Conservation (phyloP, 495 filamentous ascomycete genomes). For the Daldinia bambusicola region DNA sequence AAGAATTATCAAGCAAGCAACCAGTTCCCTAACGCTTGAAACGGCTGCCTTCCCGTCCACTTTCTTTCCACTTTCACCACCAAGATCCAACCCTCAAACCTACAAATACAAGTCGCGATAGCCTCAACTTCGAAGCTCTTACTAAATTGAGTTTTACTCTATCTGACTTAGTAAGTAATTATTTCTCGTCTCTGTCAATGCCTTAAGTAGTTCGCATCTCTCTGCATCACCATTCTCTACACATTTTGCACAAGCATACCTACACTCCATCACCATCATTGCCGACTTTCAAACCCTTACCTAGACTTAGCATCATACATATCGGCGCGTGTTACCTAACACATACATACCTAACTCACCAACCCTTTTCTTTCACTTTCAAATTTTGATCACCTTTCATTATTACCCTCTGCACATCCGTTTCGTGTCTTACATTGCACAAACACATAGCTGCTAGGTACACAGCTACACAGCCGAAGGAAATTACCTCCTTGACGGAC, state of each 20-base stretch:
- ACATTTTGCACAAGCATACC: not conserved
- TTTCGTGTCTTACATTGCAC: constrained; percentile 43
- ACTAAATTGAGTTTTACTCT: not conserved
- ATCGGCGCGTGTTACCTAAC: constrained; percentile 6
- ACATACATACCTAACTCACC: not conserved
- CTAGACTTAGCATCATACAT: not conserved
- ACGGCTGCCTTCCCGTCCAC: constrained; percentile 6
- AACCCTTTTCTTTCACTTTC: constrained; percentile 3
- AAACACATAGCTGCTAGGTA: constrained; percentile 16
- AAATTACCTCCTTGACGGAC: constrained; percentile 32
- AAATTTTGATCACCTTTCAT: constrained; percentile 12
- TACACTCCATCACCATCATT: not conserved
- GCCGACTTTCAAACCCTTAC: not conserved
- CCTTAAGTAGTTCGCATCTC: not conserved
- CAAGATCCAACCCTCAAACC: constrained; percentile 3
- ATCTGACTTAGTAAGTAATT: constrained; percentile 13
- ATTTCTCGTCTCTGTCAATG: not conserved
- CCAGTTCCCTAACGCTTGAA: constrained; percentile 6
- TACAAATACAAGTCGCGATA: not conserved
- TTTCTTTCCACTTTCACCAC: constrained; percentile 10
- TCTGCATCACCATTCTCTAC: not conserved
- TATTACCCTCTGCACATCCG: constrained; percentile 19
- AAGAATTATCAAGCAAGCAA: constrained; percentile 12
- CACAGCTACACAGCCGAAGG: constrained; percentile 22
- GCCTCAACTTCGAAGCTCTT: not conserved